These are phyloP conservation scores for Suhomyces vadensis DNA, from an alignment of 805 yeast species.

Conservation along the genomic window DNA sequence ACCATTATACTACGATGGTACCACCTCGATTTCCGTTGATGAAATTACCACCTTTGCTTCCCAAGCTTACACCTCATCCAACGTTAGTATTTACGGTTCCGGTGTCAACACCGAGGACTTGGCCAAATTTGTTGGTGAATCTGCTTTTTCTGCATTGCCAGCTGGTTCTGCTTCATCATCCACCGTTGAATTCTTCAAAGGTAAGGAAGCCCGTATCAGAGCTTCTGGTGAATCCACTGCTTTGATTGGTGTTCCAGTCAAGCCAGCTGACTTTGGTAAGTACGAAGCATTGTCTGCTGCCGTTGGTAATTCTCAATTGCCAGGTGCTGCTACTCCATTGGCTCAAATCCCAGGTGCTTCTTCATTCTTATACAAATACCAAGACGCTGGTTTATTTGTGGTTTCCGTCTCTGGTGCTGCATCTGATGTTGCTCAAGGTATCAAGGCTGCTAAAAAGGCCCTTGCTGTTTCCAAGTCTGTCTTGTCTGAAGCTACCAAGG, in stretches of 20 bases:
- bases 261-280: conserved; percentile 60
- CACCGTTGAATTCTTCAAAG: conserved; percentile 50
- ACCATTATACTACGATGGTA: conserved; percentile 74
- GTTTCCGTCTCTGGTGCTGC: conserved; percentile 61
- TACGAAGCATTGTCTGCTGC: conserved; percentile 72
- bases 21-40: conserved; percentile 53
- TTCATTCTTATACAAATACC: conserved; percentile 61
- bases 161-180: conserved; percentile 51
- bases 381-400: conserved; percentile 80
- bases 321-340: conserved; percentile 55
- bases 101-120: conserved; percentile 78
- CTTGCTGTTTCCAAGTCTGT: conserved; percentile 43
- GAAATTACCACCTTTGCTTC: conserved; percentile 69
- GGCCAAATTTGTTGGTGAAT: conserved; percentile 62
- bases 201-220: conserved; percentile 70
- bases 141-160: conserved; percentile 63
- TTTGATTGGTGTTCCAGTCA: conserved; percentile 78
- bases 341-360: conserved; percentile 49
- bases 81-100: conserved; percentile 68
- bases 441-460: conserved; percentile 56
- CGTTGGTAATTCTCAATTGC: conserved; percentile 58
- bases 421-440: conserved; percentile 56
- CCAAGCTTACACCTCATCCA: conserved; percentile 65
- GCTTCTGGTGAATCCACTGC: conserved; percentile 67
- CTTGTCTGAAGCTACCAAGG: conserved; percentile 54